Base-by-base conservation (phyloP, 1,284 basidiomycete genomes). In the Rhodotorula mucilaginosa region DNA sequence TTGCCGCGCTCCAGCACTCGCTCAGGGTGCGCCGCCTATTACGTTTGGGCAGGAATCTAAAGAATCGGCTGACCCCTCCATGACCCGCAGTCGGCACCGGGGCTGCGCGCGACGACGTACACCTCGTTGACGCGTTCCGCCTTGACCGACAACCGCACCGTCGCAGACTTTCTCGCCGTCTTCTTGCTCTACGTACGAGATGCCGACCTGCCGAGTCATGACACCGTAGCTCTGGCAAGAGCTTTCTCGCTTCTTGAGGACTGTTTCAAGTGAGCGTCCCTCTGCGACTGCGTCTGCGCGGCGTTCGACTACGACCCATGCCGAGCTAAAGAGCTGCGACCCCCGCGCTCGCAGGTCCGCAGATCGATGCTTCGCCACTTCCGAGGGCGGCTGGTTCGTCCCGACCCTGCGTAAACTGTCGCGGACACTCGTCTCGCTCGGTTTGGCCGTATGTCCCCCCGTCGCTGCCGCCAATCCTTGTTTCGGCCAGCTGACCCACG, bases 301-400 rank as follows among this genome's bases (percentile, higher is more conserved):
- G 10, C 49, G 49, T 51, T 51, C 49, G 49, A 51, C 39, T 44
- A 44, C 39, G 8, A 44, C 12, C 10, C 39, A 44, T 10, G 39
- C 39, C 12, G 39, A 12, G 10, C 39, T 44, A 13, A 12, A 21
- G 7, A 19, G 39, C 54, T 65, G 21, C 58, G 49, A n/a, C 23
- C 12, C 4, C 29, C 48, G 21, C n/a, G 19, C 1, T 26, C 16
- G 13, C 61, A 78, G 77, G 18, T 69, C 76, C 3, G 78, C 79
- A 16, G 78, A 79, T 39, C 70, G 76, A n/a, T 66, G 81, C 58
- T 80, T 81, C 58, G 76, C 79, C 0, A 71, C 76, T 18, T 78
- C 79, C 2, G 81, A 82, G 8, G 76, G 78, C 15, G 79, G 76
- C 1, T 81, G 79, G 79, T 79, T 81, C 65, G 75, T 79, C 1